phyloP scores from a whole-genome alignment of 352 stramenopile genomes.

The Thraustochytrium sp. region DNA sequence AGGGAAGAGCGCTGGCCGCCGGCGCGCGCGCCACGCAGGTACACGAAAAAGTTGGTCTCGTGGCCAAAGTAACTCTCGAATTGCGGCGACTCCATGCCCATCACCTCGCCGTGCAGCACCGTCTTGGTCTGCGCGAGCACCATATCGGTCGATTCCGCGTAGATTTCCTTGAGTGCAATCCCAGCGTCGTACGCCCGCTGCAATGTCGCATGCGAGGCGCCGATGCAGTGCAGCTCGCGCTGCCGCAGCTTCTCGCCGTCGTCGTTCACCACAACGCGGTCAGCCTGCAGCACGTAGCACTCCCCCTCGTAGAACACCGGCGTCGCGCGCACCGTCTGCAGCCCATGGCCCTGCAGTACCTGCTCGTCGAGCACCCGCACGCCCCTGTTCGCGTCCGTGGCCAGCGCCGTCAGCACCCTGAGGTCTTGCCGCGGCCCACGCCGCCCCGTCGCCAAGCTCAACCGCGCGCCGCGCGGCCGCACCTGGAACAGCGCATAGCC shows the following conservation, averaged over 20 bases:
- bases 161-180: neutral
- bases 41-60: neutral
- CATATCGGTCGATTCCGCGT: neutral
- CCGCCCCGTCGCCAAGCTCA: too few species aligned
- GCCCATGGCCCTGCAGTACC: neutral
- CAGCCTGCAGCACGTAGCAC: neutral
- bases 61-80: neutral
- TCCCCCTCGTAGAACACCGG: neutral
- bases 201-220: neutral
- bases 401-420: too few species aligned
- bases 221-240: constrained; percentile 1
- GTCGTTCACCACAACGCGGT: neutral
- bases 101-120: neutral
- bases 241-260: neutral
- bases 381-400: too few species aligned
- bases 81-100: neutral
- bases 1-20: neutral
- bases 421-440: too few species aligned
- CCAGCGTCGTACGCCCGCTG: neutral
- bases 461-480: too few species aligned
- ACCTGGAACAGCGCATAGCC: too few species aligned
- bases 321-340: neutral
- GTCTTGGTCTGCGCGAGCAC: neutral
- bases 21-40: neutral
- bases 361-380: neutral